Percentiles rank a stretch among this genome's conserved stretches.
Evolutionary conservation across 257 asterid genomes (phyloP).

Genomic region (Lycium barbarum): DNA sequence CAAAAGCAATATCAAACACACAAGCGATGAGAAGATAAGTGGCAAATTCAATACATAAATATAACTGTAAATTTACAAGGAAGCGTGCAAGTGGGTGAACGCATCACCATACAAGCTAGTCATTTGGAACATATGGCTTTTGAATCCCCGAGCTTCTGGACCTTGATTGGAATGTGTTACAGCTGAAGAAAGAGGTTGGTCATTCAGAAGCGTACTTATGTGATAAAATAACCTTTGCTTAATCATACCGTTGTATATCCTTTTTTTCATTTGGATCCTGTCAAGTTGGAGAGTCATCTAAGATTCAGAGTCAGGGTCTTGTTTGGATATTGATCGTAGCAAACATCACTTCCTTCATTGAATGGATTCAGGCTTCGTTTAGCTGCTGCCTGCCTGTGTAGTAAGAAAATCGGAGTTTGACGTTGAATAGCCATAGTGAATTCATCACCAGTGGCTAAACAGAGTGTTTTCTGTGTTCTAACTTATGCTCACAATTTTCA

Average conservation of each 20-base stretch:
- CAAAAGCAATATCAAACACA: neutral
- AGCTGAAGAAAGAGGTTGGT: too few species aligned
- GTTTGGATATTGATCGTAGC: neutral
- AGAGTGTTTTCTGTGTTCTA: conserved; percentile 26
- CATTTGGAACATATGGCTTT: too few species aligned
- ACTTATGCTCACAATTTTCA: conserved; percentile 38
- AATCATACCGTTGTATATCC: too few species aligned
- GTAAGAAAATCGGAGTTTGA: too few species aligned
- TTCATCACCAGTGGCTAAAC: neutral
- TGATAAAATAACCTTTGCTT: too few species aligned
- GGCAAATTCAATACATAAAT: neutral
- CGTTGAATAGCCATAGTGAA: neutral
- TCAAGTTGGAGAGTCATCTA: neutral
- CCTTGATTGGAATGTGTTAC: too few species aligned
- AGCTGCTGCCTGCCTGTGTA: neutral
- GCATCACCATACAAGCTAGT: too few species aligned
- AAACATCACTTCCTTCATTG: neutral
- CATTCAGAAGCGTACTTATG: too few species aligned
- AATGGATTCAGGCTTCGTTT: neutral
- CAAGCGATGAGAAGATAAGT: neutral
- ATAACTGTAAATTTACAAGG: too few species aligned
- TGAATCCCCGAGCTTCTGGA: too few species aligned
- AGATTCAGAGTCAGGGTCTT: neutral
- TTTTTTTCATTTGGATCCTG: neutral
- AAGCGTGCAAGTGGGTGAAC: too few species aligned